Evolutionary conservation across 2,329 filamentous ascomycete genomes (phyloP), one percentile per base, ranked within the genome.

Genomic region (Trichoderma sp.): DNA sequence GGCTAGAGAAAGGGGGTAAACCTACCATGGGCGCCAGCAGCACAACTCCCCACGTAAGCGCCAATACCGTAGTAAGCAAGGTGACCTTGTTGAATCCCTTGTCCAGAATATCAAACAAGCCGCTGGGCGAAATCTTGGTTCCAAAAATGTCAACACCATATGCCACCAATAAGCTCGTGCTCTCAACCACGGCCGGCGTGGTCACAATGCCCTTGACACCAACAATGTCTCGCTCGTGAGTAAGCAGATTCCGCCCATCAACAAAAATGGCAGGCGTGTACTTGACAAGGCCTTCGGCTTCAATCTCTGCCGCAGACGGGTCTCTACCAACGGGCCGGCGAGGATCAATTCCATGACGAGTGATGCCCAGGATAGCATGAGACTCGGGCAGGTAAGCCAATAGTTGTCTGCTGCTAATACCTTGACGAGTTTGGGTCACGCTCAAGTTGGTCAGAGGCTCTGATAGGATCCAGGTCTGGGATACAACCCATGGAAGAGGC

Each of bases 21-120:
- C 91, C 83, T 84, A 97, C 95, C 87, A 98, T 88, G 32, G 95
- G 95, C 64, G 90, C 90, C 75, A 98, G 82, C 67, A 92, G 86
- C 71, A 89, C 78, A 17, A 97, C 94, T 54, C 93, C 93, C 45
- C 87, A 84, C 54, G 87, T 87, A 72, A 98, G 83, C 19, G 92
- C 94, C 48, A 91, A 83, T 42, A 99, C 93, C 1, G 95, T 99
- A 17, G 87, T 84, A 42, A 97, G 78, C 75, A 99, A 87, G 73
- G 93, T 91, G 67, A 93, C 76, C 83, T 97, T 97, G 77, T 94
- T 95, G 79, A 99, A 99, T 2, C 92, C 92, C 80, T 93, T 95
- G 70, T 93, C 95, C 17, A 99, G 82, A 50, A 98, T 88, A 80
- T 99, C 95, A 78, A 99, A 99, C 17, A 91, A 87, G 73, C 91